A percentile compares a stretch with the other conserved stretches of the same genome.
Conservation (phyloP, 495 filamentous ascomycete species). For the Talaromyces trachyspermus region DNA sequence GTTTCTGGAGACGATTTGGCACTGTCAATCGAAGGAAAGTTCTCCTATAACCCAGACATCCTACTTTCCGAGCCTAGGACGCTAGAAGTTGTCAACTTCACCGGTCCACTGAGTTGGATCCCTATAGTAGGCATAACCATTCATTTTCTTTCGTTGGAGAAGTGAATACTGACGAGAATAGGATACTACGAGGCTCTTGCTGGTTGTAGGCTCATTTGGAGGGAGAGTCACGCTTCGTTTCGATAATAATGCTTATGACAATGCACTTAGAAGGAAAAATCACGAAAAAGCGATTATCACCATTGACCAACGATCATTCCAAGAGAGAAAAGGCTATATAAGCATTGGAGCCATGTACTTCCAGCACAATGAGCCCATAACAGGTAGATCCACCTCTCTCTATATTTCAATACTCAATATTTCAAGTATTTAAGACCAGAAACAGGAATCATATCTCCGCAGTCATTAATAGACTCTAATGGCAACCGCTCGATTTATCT, state of each 20-base stretch:
- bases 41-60: background rate
- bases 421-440: background rate
- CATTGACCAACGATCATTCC: constrained; percentile 2
- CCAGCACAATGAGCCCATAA: constrained; percentile 6
- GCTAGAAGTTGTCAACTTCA: constrained; percentile 13
- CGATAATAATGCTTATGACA: background rate
- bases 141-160: background rate
- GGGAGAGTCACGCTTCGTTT: constrained; percentile 4
- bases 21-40: background rate
- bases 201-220: constrained; percentile 1
- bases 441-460: constrained; percentile 1
- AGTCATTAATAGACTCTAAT: background rate
- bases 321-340: background rate
- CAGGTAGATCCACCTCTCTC: background rate
- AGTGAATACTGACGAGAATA: constrained; percentile 1
- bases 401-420: background rate
- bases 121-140: constrained; percentile 19
- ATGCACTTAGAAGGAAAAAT: background rate
- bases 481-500: constrained; percentile 2
- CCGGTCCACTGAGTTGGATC: constrained; percentile 31
- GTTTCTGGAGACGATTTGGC: background rate
- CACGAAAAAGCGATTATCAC: background rate
- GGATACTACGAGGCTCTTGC: background rate
- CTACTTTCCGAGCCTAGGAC: background rate
- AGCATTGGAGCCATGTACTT: constrained; percentile 3